Conservation (phyloP, 257 asterid genomes). For the Solanum sitiens region DNA sequence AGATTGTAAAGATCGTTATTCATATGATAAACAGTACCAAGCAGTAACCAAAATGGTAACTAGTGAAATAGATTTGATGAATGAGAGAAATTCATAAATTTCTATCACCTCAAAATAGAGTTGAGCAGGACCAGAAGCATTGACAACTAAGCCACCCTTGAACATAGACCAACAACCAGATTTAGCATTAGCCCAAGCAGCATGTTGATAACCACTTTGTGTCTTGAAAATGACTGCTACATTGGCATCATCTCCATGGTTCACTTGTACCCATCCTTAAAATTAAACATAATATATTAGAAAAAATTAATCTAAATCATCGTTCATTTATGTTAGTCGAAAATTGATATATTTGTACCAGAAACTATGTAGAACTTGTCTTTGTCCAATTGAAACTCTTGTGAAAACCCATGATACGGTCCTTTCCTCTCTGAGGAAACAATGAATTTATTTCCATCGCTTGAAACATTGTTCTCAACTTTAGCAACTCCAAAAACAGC, state of each 20-base stretch:
- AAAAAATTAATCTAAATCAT: no score
- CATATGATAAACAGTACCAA: no score
- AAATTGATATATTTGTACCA: neutral
- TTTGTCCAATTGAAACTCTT: constrained; percentile 1
- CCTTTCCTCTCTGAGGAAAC: constrained; percentile 1
- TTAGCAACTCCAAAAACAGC: neutral
- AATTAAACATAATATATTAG: neutral
- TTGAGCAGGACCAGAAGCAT: constrained; percentile 19
- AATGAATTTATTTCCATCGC: constrained; percentile 10
- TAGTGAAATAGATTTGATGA: no score
- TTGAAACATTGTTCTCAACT: neutral
- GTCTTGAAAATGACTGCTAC: constrained; percentile 18
- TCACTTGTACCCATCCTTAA: constrained; percentile 33
- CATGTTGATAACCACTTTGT: neutral
- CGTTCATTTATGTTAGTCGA: no score
- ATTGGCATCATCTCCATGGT: constrained; percentile 21
- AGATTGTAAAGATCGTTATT: neutral
- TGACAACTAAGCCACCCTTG: constrained; percentile 23
- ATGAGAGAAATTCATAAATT: no score
- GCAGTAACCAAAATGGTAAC: no score
- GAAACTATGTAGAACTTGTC: constrained; percentile 11
- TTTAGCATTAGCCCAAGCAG: constrained; percentile 20
- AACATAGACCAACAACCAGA: constrained; percentile 49
- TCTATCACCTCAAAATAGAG: constrained; percentile 22
- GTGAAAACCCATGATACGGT: neutral